Evolutionary conservation across 2,329 filamentous ascomycete species (phyloP).

Genomic region (Aspergillus piperis): DNA sequence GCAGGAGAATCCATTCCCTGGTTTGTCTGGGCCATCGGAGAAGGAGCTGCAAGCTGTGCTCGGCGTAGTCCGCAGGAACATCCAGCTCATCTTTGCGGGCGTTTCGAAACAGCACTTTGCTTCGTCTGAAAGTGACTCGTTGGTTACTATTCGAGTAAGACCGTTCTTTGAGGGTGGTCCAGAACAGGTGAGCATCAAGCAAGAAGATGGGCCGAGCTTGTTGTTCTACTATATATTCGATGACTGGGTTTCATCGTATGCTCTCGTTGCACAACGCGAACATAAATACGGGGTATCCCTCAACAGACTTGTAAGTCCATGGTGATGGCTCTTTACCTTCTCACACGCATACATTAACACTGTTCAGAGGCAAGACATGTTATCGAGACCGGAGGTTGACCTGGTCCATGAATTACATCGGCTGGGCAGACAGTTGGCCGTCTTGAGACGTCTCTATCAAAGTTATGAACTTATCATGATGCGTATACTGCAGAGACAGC

Average conservation of each 20-base stretch:
- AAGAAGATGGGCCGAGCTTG: constrained; percentile 59
- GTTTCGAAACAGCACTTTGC: constrained; percentile 57
- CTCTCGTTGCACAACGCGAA: constrained; percentile 60
- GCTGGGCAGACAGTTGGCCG: constrained; percentile 61
- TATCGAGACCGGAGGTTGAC: constrained; percentile 50
- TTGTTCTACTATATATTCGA: constrained; percentile 69
- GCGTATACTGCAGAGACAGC: constrained; percentile 58
- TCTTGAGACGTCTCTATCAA: constrained; percentile 63
- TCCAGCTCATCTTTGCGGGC: constrained; percentile 63
- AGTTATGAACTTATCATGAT: constrained; percentile 64
- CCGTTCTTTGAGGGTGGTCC: constrained; percentile 34
- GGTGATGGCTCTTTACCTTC: neutral
- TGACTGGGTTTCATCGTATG: constrained; percentile 66
- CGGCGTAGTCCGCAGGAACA: constrained; percentile 55
- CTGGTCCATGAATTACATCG: constrained; percentile 57
- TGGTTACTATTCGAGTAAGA: constrained; percentile 52
- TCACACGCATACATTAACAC: constrained; percentile 9
- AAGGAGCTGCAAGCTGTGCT: constrained; percentile 32
- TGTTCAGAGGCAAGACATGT: constrained; percentile 55
- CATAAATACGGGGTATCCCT: constrained; percentile 52
- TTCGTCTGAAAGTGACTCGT: constrained; percentile 49
- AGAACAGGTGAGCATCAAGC: constrained; percentile 40
- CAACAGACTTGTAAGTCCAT: constrained; percentile 49
- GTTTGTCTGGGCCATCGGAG: constrained; percentile 42
- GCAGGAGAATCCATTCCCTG: constrained; percentile 60